phyloP scores from a whole-genome alignment of 1,139 yeast genomes.

The Yamadazyma taylorii region DNA sequence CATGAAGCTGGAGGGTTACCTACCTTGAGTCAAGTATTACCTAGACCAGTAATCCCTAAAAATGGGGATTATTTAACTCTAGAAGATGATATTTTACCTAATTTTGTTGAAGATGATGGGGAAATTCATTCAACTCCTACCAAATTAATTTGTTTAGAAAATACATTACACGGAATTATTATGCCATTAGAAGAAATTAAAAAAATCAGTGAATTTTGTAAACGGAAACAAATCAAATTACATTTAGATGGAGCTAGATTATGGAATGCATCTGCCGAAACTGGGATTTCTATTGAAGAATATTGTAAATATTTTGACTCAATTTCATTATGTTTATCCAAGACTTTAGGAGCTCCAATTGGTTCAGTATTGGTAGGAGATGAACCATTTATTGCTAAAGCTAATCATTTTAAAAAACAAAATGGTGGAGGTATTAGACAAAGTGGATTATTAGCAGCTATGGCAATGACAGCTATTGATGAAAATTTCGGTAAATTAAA shows the following conservation, averaged over 20 bases:
- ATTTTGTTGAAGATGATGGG: slow-evolving; percentile 61
- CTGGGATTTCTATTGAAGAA: slow-evolving; percentile 39
- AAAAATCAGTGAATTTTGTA: slow-evolving; percentile 39
- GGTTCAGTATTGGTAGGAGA: slow-evolving; percentile 44
- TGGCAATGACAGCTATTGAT: slow-evolving; percentile 71
- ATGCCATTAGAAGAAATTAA: slow-evolving; percentile 44
- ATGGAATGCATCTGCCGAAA: slow-evolving; percentile 46
- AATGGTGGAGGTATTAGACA: slow-evolving; percentile 51
- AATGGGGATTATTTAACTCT: slow-evolving; percentile 77
- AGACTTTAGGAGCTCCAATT: slow-evolving; percentile 48
- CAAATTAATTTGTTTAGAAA: slow-evolving; percentile 45
- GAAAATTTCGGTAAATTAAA: slow-evolving; percentile 65
- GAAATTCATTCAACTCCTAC: slow-evolving; percentile 52
- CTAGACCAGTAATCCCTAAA: slow-evolving; percentile 73
- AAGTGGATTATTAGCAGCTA: slow-evolving; percentile 39
- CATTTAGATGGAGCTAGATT: slow-evolving; percentile 51
- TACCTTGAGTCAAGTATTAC: slow-evolving; percentile 89
- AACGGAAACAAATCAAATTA: slow-evolving; percentile 31
- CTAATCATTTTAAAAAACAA: slow-evolving; percentile 49
- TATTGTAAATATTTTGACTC: slow-evolving; percentile 44
- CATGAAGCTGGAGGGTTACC: slow-evolving; percentile 94
- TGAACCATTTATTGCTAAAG: slow-evolving; percentile 34
- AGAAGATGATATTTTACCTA: slow-evolving; percentile 64
- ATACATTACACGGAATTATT: slow-evolving; percentile 47
- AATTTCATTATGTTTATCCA: slow-evolving; percentile 47